Conservation (phyloP, 2,329 filamentous ascomycete genomes). For the Leptographium wingfieldii region DNA sequence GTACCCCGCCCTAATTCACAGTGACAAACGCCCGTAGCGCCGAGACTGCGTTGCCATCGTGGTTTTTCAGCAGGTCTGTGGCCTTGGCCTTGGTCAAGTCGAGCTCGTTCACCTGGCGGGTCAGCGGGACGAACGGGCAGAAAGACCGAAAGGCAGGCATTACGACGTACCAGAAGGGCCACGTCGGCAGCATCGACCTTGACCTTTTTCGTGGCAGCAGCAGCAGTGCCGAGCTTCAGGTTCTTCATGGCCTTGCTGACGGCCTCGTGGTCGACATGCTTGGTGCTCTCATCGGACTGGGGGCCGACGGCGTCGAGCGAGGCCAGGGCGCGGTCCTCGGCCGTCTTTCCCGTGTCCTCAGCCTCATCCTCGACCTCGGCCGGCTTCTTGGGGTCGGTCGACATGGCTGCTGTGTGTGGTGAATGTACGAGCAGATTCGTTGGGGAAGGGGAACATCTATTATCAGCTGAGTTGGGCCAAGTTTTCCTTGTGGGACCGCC, state of each 20-base stretch:
- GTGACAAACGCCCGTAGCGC: constrained; percentile 49
- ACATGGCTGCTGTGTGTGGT: neutral
- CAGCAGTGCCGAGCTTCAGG: constrained; percentile 27
- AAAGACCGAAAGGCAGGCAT: no score
- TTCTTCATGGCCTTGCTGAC: constrained; percentile 60
- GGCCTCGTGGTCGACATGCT: constrained; percentile 56
- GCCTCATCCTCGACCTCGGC: constrained; percentile 41
- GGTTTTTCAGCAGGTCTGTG: constrained; percentile 57
- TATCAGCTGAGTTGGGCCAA: neutral
- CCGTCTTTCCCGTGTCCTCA: constrained; percentile 42
- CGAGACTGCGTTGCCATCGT: constrained; percentile 57
- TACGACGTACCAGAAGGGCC: constrained; percentile 44
- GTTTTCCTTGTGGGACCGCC: neutral
- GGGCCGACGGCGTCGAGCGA: constrained; percentile 47
- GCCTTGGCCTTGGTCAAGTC: constrained; percentile 60
- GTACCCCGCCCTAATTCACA: neutral
- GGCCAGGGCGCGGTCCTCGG: constrained; percentile 64
- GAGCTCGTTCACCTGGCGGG: constrained; percentile 49
- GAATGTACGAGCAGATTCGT: neutral
- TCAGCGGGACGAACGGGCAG: neutral
- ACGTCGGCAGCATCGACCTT: constrained; percentile 68
- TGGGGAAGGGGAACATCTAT: neutral
- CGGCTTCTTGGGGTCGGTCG: constrained; percentile 23
- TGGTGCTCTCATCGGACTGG: constrained; percentile 32
- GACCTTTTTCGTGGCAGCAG: constrained; percentile 40